These are phyloP conservation scores for Phytopythium vexans DNA, from an alignment of 352 stramenopile species.

Conservation along the genomic window DNA sequence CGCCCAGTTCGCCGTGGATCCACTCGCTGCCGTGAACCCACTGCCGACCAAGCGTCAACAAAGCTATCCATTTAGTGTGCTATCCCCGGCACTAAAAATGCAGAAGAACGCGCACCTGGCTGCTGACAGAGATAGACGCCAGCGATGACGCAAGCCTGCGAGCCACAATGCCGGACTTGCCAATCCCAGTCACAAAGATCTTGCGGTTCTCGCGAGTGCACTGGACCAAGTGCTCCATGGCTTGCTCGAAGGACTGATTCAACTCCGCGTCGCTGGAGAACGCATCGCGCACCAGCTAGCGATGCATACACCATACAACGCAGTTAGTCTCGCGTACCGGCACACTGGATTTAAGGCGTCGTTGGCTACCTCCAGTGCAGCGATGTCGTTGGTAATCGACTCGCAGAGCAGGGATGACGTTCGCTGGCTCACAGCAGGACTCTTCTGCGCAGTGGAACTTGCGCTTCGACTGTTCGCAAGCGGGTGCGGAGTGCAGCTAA, in stretches of 20 bases:
- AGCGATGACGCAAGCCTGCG: slow-evolving; percentile 66
- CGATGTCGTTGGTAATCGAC: slow-evolving; percentile 29
- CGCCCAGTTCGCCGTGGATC: slow-evolving; percentile 76
- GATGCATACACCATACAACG: background rate
- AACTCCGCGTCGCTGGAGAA: slow-evolving; percentile 23
- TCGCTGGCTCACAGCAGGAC: too few relatives aligned
- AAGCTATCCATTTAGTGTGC: background rate
- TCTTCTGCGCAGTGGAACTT: too few relatives aligned
- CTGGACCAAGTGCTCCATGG: slow-evolving; percentile 29
- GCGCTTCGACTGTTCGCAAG: background rate
- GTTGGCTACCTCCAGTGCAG: slow-evolving; percentile 18
- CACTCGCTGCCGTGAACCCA: slow-evolving; percentile 80
- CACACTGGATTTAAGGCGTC: background rate
- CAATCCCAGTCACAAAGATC: slow-evolving; percentile 73
- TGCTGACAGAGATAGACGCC: slow-evolving; percentile 67
- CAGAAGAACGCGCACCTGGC: slow-evolving; percentile 33
- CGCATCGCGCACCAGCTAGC: slow-evolving; percentile 36
- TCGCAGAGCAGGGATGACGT: slow-evolving; percentile 8
- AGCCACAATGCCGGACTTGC: slow-evolving; percentile 78
- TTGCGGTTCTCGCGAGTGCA: slow-evolving; percentile 40
- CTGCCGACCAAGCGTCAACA: slow-evolving; percentile 13
- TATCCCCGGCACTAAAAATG: background rate
- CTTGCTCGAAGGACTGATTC: slow-evolving; percentile 23
- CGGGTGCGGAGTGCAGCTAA: background rate
- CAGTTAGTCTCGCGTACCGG: background rate